Base-by-base conservation (phyloP, 2,329 filamentous ascomycete species). In the Ceratocystis colombiana region DNA sequence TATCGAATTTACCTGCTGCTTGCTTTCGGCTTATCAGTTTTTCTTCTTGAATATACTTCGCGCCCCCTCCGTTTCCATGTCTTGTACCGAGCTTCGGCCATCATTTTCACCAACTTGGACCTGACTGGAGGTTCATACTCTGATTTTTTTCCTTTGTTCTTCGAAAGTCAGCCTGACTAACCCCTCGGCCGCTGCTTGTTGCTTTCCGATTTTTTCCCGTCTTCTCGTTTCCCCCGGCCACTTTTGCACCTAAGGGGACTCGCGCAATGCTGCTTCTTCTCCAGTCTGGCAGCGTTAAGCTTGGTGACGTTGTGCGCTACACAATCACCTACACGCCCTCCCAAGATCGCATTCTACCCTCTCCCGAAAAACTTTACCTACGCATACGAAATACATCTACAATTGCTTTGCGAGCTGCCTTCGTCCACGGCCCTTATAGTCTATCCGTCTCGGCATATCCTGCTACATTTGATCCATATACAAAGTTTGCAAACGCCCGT, bases 381-480 rank as follows among this genome's bases (percentile, higher is more conserved):
- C 90, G 89, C 71, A 86, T 99, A 74, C 93, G 89, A 74, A 99
- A 99, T 76, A 92, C 89, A 8, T 94, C 89, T 48, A 88, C 90
- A 67, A 89, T 96, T 70, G 89, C 94, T 17, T 80, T 97, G 48
- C 89, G 94, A 72, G 94, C 94, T 65, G 94, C 94, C 66, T 99
- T 96, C 74, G 87, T 99, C 65, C 94, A 96, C 76, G 94, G 94
- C 0, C 94, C 94, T 0, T 99, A 99, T 74, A 95, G 87, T 0
- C 82, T 97, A 46, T 91, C 90, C 72, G 88, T 92, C 62, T 86
- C 92, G 64, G 89, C 91, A 28, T 96, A 95, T 72, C 90, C 93
- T 0, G 82, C 88, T 17, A 84, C 81, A 61, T 97, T 94, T 78
- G 83, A 92, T 72, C 90, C 93, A 1, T 91, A 96, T 76, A 79